These are phyloP conservation scores for Leccinum pallidistipes DNA, from an alignment of 1,284 basidiomycete species.

Conservation along the genomic window DNA sequence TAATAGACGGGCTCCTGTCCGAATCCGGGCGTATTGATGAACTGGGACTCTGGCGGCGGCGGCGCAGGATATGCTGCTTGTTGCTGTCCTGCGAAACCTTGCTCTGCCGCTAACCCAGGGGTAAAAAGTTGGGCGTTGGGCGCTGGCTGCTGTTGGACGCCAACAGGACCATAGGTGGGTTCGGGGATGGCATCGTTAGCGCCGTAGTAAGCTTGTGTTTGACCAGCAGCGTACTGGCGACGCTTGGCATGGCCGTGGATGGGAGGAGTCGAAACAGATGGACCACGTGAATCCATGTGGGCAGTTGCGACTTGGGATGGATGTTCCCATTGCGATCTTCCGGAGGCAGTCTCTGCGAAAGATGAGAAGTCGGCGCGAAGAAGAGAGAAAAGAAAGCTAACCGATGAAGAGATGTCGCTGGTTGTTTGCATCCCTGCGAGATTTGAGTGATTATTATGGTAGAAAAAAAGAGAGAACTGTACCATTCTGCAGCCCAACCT, in stretches of 20 bases:
- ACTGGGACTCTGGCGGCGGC: slow-evolving; percentile 51
- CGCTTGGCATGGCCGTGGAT: slow-evolving; percentile 53
- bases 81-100: slow-evolving; percentile 61
- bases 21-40: slow-evolving; percentile 53
- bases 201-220: slow-evolving; percentile 85
- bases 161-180: slow-evolving; percentile 38
- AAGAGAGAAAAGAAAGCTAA: slow-evolving; percentile 31
- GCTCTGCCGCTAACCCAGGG: slow-evolving; percentile 71
- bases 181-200: slow-evolving; percentile 43
- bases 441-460: background rate
- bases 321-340: slow-evolving; percentile 67
- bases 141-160: slow-evolving; percentile 42
- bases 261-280: slow-evolving; percentile 42
- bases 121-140: slow-evolving; percentile 77
- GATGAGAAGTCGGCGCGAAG: slow-evolving; percentile 9
- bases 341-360: slow-evolving; percentile 50
- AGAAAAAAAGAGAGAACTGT: background rate
- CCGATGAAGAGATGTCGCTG: slow-evolving; percentile 86
- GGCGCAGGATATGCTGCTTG: slow-evolving; percentile 48
- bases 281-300: slow-evolving; percentile 39
- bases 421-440: slow-evolving; percentile 72
- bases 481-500: slow-evolving; percentile 92
- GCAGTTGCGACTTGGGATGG: slow-evolving; percentile 42
- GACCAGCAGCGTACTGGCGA: slow-evolving; percentile 88
- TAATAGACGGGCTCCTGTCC: slow-evolving; percentile 53